phyloP scores from a whole-genome alignment of 1,139 yeast species.

The Yamadazyma dendronema region DNA sequence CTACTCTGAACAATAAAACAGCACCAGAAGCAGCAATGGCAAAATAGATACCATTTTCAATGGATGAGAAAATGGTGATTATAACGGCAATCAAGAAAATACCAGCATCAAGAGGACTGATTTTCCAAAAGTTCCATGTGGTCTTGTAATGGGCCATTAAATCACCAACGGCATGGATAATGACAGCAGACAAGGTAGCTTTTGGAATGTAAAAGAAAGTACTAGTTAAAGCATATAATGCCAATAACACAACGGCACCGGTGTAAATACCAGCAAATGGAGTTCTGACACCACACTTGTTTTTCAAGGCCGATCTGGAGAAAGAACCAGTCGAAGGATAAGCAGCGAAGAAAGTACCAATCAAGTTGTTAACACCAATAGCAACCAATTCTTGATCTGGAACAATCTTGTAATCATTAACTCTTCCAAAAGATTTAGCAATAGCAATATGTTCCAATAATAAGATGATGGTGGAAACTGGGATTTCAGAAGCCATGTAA shows the following conservation, averaged over 20 bases:
- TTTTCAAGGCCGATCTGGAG: constrained; percentile 89
- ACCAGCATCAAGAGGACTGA: constrained; percentile 73
- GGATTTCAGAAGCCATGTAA: constrained; percentile 72
- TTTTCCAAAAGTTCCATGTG: constrained; percentile 72
- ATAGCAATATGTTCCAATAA: constrained; percentile 92
- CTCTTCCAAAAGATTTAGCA: constrained; percentile 88
- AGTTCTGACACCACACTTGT: constrained; percentile 94
- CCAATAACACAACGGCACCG: constrained; percentile 83
- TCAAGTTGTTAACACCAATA: constrained; percentile 85
- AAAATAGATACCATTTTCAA: constrained; percentile 89
- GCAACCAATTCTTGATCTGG: constrained; percentile 96
- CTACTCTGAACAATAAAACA: constrained; percentile 66
- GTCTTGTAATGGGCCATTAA: constrained; percentile 71
- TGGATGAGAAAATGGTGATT: constrained; percentile 75
- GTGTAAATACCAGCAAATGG: constrained; percentile 92
- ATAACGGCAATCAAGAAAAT: constrained; percentile 77
- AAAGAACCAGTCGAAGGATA: constrained; percentile 97
- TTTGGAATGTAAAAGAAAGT: constrained; percentile 90
- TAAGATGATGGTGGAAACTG: constrained; percentile 79
- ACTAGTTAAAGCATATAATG: constrained; percentile 77
- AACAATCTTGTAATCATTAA: constrained; percentile 84
- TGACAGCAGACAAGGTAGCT: constrained; percentile 81
- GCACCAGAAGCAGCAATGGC: constrained; percentile 85
- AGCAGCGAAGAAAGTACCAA: constrained; percentile 90
- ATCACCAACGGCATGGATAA: constrained; percentile 94